Percentiles rank a stretch among this genome's conserved stretches.
These are phyloP conservation scores for Uronychia binucleata DNA, from an alignment of 73 alveolate species.

Conservation along the genomic window DNA sequence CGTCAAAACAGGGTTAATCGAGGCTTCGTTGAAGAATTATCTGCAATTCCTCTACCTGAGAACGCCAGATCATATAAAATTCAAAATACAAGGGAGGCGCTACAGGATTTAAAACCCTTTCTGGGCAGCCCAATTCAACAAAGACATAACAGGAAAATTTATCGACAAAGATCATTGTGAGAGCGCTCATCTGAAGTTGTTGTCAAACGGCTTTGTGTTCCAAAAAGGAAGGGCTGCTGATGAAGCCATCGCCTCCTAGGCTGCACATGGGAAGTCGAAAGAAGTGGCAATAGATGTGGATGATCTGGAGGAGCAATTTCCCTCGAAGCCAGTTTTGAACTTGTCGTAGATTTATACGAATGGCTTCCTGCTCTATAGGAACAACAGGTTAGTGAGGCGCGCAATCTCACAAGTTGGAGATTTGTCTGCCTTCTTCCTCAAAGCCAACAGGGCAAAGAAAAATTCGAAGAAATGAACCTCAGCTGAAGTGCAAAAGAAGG, in stretches of 20 bases:
- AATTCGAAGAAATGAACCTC: no score
- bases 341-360: no score
- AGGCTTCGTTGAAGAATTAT: neutral
- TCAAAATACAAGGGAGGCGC: neutral
- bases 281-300: neutral
- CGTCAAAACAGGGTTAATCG: neutral
- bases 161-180: neutral
- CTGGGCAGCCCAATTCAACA: neutral
- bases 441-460: no score
- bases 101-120: neutral
- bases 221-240: neutral
- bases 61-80: neutral
- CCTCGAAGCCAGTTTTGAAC: no score
- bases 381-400: neutral
- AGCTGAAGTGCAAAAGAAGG: no score
- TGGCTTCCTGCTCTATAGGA: neutral
- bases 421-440: no score
- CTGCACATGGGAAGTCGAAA: neutral
- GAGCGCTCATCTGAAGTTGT: neutral
- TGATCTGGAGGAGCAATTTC: neutral
- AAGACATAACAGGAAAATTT: no score
- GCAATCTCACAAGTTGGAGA: no score
- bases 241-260: neutral
- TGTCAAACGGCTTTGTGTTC: neutral
- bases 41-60: neutral